Evolutionary conservation across 345 rosid species (phyloP).

Genomic region (Ricinus communis): DNA sequence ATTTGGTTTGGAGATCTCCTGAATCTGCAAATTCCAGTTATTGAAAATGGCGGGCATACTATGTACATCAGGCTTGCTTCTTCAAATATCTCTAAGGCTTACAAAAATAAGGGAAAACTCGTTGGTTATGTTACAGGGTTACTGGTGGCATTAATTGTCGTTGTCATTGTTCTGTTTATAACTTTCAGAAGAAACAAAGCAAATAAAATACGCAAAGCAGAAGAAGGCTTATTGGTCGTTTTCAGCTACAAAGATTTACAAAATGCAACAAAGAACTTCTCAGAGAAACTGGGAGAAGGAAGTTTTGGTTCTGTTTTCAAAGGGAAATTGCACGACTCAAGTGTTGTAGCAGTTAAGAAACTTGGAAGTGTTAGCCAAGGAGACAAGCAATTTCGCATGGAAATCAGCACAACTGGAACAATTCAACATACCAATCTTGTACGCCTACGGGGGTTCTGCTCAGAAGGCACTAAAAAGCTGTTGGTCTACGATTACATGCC

Average conservation of each 20-base stretch:
- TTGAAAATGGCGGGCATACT: conserved; percentile 31
- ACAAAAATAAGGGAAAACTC: conserved; percentile 34
- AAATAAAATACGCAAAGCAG: conserved; percentile 25
- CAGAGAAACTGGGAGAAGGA: conserved; percentile 73
- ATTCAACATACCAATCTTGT: conserved; percentile 79
- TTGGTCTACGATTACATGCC: conserved; percentile 80
- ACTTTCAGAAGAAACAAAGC: conserved; percentile 35
- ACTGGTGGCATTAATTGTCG: conserved; percentile 25
- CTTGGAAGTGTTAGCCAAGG: conserved; percentile 75
- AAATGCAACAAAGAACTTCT: conserved; percentile 69
- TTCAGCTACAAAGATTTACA: conserved; percentile 65
- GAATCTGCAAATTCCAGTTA: conserved; percentile 36
- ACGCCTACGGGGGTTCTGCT: conserved; percentile 84
- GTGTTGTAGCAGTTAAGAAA: conserved; percentile 71
- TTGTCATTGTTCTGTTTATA: conserved; percentile 30
- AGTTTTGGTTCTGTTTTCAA: conserved; percentile 89
- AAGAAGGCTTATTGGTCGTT: conserved; percentile 69
- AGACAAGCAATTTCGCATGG: conserved; percentile 80
- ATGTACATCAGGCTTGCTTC: conserved; percentile 57
- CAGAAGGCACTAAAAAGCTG: conserved; percentile 53
- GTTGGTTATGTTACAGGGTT: conserved; percentile 45
- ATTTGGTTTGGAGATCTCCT: conserved; percentile 58
- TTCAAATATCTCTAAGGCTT: conserved; percentile 49
- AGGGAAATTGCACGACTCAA: conserved; percentile 62
- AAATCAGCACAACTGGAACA: conserved; percentile 69